Base-by-base conservation (phyloP, 2,329 filamentous ascomycete genomes). In the Cryphonectria japonica region DNA sequence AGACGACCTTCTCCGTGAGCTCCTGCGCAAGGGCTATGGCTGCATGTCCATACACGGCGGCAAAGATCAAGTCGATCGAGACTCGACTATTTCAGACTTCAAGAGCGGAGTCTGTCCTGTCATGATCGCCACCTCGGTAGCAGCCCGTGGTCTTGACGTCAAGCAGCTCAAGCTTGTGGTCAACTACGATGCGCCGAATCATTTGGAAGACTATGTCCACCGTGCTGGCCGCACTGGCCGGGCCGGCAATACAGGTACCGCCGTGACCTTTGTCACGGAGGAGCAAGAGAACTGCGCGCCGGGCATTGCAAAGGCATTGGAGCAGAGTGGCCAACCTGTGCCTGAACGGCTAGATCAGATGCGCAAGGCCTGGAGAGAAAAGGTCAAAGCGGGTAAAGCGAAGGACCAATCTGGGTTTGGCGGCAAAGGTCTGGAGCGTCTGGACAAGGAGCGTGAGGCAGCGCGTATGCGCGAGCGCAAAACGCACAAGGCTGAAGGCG, bases 171-270 rank as follows among this genome's bases (percentile, higher is more conserved):
- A 97, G 80, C 87, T 98, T 43, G 96, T 99, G 68, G 91, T 99
- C 82, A 98, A 98, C 82, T 98, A 94, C 79, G 95, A 98, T 78
- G 93, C 92, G 0, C 95, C 95, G 0, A 97, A 97, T 77, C 95
- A 98, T 82, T 82, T 97, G 73, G 96, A 99, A 82, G 96, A 98
- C 78, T 98, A 98, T 77, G 95, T 98, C 57, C 96, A 98, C 80
- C 92, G 96, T 74, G 94, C 93, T 69, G 96, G 96, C 64, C 93
- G 96, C 76, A 98, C 96, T 9, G 96, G 96, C 14, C 92, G 96
- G 78, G 96, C 96, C 62, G 96, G 96, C 57, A 97, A 98, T 77
- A 97, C 90, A 32, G 96, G 96, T 74, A 97, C 94, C 54, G 96
- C 96, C 0, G 93, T 99, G 66, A 99, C 96, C 0, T 97, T 98